A percentile compares a stretch with the other conserved stretches of the same genome.
Conservation (phyloP, 2,329 filamentous ascomycete genomes). For the Diplodia intermedia region DNA sequence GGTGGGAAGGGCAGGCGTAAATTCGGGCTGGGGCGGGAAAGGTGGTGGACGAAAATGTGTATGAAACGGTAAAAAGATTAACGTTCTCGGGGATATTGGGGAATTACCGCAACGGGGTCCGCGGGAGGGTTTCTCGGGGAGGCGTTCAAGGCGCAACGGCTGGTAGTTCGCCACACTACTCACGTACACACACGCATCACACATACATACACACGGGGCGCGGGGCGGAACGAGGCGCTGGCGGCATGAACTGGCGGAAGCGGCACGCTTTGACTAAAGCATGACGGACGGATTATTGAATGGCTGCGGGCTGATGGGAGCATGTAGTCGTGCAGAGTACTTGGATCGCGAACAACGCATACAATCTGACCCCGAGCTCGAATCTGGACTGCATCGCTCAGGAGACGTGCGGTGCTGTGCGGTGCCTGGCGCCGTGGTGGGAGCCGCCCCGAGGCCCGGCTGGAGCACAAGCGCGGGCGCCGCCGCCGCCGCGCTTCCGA, state of each 20-base stretch:
- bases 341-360: conserved; percentile 27
- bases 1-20: conserved; percentile 3
- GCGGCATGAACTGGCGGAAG: conserved; percentile 20
- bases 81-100: background rate
- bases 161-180: conserved; percentile 12
- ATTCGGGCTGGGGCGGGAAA: background rate
- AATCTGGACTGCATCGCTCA: conserved; percentile 21
- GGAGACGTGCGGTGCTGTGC: conserved; percentile 14
- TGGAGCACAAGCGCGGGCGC: background rate
- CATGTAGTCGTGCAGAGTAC: conserved; percentile 15
- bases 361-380: conserved; percentile 7
- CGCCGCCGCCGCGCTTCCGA: background rate
- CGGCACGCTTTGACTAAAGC: conserved; percentile 9
- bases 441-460: conserved; percentile 1
- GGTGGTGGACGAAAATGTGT: background rate
- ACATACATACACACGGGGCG: conserved; percentile 4
- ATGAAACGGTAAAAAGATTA: conserved; percentile 8
- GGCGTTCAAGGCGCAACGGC: conserved; percentile 19
- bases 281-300: conserved; percentile 11
- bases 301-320: background rate
- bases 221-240: conserved; percentile 2
- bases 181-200: background rate
- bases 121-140: background rate
- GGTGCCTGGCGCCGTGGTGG: conserved; percentile 4
- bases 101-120: conserved; percentile 3